phyloP scores from a whole-genome alignment of 2,329 filamentous ascomycete species.

The Setomelanomma holmii region DNA sequence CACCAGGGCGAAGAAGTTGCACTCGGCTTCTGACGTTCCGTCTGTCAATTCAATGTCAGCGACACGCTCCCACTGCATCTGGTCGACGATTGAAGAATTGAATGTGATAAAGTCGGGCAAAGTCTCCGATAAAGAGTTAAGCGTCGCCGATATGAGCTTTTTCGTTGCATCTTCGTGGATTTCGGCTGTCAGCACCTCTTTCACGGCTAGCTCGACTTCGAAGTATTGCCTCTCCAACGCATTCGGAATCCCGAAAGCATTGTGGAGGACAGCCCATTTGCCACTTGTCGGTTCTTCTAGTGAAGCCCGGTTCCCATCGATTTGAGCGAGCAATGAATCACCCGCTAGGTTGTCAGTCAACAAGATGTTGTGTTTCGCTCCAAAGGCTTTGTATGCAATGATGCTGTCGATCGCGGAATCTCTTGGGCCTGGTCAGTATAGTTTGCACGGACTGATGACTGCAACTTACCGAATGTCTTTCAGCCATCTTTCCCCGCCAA shows the following conservation, averaged over 20 bases:
- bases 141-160: slow-evolving; percentile 41
- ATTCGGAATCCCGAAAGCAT: slow-evolving; percentile 39
- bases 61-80: slow-evolving; percentile 67
- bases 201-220: slow-evolving; percentile 38
- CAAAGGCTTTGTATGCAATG: slow-evolving; percentile 58
- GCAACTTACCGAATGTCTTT: slow-evolving; percentile 49
- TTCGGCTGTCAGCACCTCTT: slow-evolving; percentile 46
- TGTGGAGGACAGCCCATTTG: slow-evolving; percentile 31
- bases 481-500: slow-evolving; percentile 55
- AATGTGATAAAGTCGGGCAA: slow-evolving; percentile 67
- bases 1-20: slow-evolving; percentile 54
- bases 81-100: slow-evolving; percentile 65
- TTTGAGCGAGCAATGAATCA: slow-evolving; percentile 50
- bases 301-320: slow-evolving; percentile 25
- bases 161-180: slow-evolving; percentile 57
- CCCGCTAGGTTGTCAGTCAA: slow-evolving; percentile 44
- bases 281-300: slow-evolving; percentile 29
- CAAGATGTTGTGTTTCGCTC: slow-evolving; percentile 59
- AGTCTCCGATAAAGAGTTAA: slow-evolving; percentile 46
- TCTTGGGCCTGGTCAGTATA: slow-evolving; percentile 23
- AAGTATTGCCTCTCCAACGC: slow-evolving; percentile 25
- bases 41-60: slow-evolving; percentile 52
- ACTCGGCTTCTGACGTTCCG: slow-evolving; percentile 58
- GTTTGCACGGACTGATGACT: not conserved
- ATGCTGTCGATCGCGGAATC: slow-evolving; percentile 51